Conservation (phyloP, 1,284 basidiomycete species). For the Ustilago sp. region DNA sequence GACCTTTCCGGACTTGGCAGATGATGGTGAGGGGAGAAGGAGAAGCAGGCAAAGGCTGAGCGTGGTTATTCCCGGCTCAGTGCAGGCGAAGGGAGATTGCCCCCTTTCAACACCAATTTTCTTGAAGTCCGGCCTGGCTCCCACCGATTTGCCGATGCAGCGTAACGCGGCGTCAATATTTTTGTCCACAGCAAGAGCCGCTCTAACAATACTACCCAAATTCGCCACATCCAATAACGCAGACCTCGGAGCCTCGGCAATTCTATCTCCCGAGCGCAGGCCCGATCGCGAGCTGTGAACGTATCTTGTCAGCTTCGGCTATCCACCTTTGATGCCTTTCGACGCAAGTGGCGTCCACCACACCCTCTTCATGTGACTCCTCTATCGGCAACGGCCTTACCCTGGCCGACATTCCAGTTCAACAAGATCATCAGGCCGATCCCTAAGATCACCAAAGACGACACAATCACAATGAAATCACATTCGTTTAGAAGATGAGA, state of each 20-base stretch:
- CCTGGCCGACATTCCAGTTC: background rate
- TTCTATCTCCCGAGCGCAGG: background rate
- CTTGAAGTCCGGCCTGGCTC: slow-evolving; percentile 8
- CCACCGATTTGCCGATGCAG: slow-evolving; percentile 7
- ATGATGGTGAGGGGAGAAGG: background rate
- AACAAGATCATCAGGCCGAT: background rate
- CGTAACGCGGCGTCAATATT: background rate
- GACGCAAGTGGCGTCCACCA: background rate
- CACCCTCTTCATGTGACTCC: background rate
- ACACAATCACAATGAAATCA: background rate
- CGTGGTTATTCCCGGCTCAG: slow-evolving; percentile 5
- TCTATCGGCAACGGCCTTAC: background rate
- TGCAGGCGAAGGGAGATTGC: background rate
- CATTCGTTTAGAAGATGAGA: background rate
- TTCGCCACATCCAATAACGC: slow-evolving; percentile 4
- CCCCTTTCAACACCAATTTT: slow-evolving; percentile 1
- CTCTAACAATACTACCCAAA: background rate
- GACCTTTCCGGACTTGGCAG: background rate
- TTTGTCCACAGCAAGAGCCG: background rate
- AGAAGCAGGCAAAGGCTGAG: background rate
- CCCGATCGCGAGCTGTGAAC: background rate
- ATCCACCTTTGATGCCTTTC: background rate
- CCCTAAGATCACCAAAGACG: too few species aligned
- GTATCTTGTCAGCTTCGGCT: background rate
- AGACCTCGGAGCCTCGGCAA: background rate